Evolutionary conservation across 768 basidiomycete genomes (phyloP).

Genomic region (Sarcodon sp.): DNA sequence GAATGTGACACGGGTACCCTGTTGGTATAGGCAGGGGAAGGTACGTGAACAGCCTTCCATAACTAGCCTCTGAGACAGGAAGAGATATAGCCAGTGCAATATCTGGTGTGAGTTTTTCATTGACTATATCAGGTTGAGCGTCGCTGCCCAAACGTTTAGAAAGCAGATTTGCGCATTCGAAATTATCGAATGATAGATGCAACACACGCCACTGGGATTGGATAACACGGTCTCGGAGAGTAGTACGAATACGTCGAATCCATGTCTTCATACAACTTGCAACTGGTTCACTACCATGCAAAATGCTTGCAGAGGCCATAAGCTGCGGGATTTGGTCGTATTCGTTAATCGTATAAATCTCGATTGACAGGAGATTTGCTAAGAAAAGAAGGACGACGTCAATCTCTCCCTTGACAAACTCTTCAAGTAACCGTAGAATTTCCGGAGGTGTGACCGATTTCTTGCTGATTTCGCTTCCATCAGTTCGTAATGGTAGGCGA

Average conservation of each 20-base stretch:
- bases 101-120: conserved; percentile 28
- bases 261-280: too few species aligned
- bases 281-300: too few species aligned
- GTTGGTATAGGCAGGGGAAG: conserved; percentile 35
- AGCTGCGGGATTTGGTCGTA: not conserved
- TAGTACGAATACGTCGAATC: too few species aligned
- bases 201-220: conserved; percentile 1
- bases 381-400: conserved; percentile 29
- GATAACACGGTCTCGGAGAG: too few species aligned
- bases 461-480: conserved; percentile 20
- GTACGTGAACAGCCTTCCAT: conserved; percentile 35
- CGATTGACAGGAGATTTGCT: conserved; percentile 23
- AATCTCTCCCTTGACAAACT: conserved; percentile 28
- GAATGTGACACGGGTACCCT: conserved; percentile 30
- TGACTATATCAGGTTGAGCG: conserved; percentile 12
- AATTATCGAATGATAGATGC: conserved; percentile 11
- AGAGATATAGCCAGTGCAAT: conserved; percentile 26
- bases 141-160: conserved; percentile 14
- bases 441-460: conserved; percentile 18
- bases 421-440: conserved; percentile 24
- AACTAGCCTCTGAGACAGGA: conserved; percentile 5
- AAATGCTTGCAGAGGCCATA: too few species aligned
- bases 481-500: conserved; percentile 30
- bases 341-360: conserved; percentile 23
- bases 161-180: conserved; percentile 15